A percentile compares a stretch with the other conserved stretches of the same genome.
These are phyloP conservation scores for Tolypocladium amazonense DNA, from an alignment of 2,329 filamentous ascomycete genomes.

Conservation along the genomic window DNA sequence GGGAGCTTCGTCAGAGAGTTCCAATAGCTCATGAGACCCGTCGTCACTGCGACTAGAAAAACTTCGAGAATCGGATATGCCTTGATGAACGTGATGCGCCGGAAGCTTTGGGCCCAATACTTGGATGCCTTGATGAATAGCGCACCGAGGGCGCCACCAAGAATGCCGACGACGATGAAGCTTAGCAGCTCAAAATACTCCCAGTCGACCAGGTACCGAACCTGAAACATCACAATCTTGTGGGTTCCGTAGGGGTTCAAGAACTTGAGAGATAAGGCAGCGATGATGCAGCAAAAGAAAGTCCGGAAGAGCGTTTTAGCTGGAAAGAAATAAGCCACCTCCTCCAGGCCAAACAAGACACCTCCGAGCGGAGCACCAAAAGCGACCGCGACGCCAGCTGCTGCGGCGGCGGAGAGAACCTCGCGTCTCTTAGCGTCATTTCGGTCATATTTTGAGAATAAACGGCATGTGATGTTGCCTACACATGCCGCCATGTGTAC, in stretches of 20 bases:
- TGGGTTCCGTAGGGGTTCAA: slow-evolving; percentile 91
- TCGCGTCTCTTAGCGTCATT: slow-evolving; percentile 94
- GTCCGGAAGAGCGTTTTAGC: slow-evolving; percentile 95
- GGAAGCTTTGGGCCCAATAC: slow-evolving; percentile 81
- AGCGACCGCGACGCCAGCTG: slow-evolving; percentile 85
- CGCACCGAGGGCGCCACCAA: slow-evolving; percentile 78
- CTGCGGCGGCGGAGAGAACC: slow-evolving; percentile 84
- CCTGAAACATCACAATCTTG: slow-evolving; percentile 95
- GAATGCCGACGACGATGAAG: slow-evolving; percentile 76
- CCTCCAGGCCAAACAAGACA: slow-evolving; percentile 86
- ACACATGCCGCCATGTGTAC: slow-evolving; percentile 96
- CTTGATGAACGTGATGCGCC: slow-evolving; percentile 72
- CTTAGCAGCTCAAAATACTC: slow-evolving; percentile 79
- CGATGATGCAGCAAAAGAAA: slow-evolving; percentile 95
- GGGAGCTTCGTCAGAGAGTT: slow-evolving; percentile 81
- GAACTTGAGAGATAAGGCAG: slow-evolving; percentile 85
- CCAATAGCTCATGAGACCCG: slow-evolving; percentile 84
- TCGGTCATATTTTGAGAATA: slow-evolving; percentile 88
- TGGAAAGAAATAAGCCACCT: slow-evolving; percentile 95
- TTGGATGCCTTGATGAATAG: slow-evolving; percentile 94
- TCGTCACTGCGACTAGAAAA: slow-evolving; percentile 73
- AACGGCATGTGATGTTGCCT: slow-evolving; percentile 85
- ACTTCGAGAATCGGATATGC: slow-evolving; percentile 79
- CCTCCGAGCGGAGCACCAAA: slow-evolving; percentile 84
- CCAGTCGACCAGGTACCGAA: slow-evolving; percentile 86